Conservation (phyloP, 2,329 filamentous ascomycete species). For the Parafenestella ontariensis region DNA sequence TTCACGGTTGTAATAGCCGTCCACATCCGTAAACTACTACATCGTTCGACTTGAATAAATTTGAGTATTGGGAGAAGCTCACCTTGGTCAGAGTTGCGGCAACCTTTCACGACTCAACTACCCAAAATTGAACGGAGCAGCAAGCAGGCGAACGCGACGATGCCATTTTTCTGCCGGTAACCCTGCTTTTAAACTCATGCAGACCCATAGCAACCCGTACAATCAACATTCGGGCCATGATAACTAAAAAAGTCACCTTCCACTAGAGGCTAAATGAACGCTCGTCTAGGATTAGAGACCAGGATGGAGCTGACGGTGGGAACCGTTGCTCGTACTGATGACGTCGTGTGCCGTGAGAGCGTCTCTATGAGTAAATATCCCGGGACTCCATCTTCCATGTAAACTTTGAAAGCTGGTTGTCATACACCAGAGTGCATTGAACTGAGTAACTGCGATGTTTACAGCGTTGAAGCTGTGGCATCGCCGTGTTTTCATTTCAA, state of each 20-base stretch:
- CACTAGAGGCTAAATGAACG: constrained; percentile 10
- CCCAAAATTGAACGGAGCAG: background rate
- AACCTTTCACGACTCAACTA: background rate
- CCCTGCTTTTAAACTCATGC: constrained; percentile 4
- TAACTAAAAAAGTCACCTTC: constrained; percentile 17
- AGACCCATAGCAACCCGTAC: constrained; percentile 1
- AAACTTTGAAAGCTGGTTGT: background rate
- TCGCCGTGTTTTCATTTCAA: background rate
- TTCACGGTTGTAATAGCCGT: too few species aligned
- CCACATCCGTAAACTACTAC: too few species aligned
- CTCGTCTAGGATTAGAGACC: constrained; percentile 5
- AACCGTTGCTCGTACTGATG: constrained; percentile 8
- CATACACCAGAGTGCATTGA: background rate
- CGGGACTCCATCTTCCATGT: background rate
- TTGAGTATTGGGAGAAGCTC: background rate
- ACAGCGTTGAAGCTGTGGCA: background rate
- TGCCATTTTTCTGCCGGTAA: background rate
- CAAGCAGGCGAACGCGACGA: background rate
- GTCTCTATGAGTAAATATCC: background rate
- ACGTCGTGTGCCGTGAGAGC: background rate
- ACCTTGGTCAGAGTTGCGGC: background rate
- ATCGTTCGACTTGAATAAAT: too few species aligned
- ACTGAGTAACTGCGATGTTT: background rate
- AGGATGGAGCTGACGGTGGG: constrained; percentile 3
- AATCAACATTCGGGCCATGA: background rate